Base-by-base conservation (phyloP, 768 basidiomycete genomes). In the Boletus reticuloceps region DNA sequence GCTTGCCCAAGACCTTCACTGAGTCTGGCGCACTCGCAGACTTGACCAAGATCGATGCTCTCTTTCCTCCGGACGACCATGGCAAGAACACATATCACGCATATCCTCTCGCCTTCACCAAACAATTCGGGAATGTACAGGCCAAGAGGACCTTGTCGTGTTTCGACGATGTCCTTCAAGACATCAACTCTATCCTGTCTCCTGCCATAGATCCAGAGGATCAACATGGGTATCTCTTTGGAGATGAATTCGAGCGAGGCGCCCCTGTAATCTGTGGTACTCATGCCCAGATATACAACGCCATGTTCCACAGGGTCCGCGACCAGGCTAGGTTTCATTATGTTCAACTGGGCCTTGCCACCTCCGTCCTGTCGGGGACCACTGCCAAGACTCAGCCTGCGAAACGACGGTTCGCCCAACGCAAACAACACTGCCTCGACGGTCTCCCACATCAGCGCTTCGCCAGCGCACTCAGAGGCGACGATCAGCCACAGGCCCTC, bases 71-170 rank as follows among this genome's bases (percentile, higher is more conserved):
- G 3, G 22, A 22, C 5, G 31, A 32, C 31, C 3, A 11, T 5
- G 1, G 31, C 31, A 11, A 32, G 9, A 32, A 32, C 12, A 38
- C 51, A 0, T 42, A 49, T 9, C 27, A 52, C 4, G 11, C 47
- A 0, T 61, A 61, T 3, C 59, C 57, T 0, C 56, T 55, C 3
- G 51, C 39, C 0, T 61, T 54, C 51, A 52, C 57, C 0, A 51
- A 47, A 4, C 10, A 1, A 0, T 49, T n/a, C 4, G 56, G 59
- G 2, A 60, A 60, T 8, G 48, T 58, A 0, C 59, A 60, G 31
- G 55, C 55, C 0, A 16, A 19, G 0, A 6, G 45, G 0, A 47
- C 16, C 2, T n/a, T n/a, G n/a, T n/a, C 3, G 6, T 32, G 42
- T 0, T 60, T 57, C 17, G 49, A 54, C 0, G 0, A 0, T 0